Percentiles rank a stretch among this genome's conserved stretches.
phyloP scores from a whole-genome alignment of 306 rosid genomes.

The Prunus mira region DNA sequence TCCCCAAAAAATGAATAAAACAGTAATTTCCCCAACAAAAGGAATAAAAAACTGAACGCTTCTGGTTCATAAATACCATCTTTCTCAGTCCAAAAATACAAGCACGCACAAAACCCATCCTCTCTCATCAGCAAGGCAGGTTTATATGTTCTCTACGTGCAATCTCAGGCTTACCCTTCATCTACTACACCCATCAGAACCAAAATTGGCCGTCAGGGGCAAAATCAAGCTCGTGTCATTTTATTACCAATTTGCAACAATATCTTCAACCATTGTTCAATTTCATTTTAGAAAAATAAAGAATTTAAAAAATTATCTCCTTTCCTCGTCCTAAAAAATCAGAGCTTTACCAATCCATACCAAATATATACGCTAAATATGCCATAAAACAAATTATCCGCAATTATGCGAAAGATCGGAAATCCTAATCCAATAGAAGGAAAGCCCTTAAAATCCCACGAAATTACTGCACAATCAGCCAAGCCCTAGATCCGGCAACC shows the following conservation, averaged over 20 bases:
- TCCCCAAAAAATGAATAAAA: no score
- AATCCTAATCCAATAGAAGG: slow-evolving; percentile 15
- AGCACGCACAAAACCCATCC: not conserved
- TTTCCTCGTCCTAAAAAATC: not conserved
- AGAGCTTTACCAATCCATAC: not conserved
- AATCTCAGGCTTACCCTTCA: not conserved
- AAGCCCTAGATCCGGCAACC: not conserved
- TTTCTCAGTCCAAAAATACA: not conserved
- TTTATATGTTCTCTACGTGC: not conserved
- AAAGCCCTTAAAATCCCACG: not conserved
- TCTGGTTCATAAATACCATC: not conserved
- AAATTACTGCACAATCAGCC: slow-evolving; percentile 10
- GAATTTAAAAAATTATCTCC: not conserved
- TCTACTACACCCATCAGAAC: not conserved
- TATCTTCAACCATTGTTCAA: not conserved
- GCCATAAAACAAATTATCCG: slow-evolving; percentile 4
- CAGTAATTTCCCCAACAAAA: no score
- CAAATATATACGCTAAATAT: not conserved
- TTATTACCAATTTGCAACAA: not conserved
- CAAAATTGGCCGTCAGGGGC: not conserved
- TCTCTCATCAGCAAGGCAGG: not conserved
- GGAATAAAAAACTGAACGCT: not conserved
- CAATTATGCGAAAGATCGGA: slow-evolving; percentile 10
- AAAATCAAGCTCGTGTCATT: not conserved
- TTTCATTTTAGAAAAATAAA: not conserved